These are phyloP conservation scores for Podospora bellae-mahoneyi DNA, from an alignment of 495 filamentous ascomycete species.

Conservation along the genomic window DNA sequence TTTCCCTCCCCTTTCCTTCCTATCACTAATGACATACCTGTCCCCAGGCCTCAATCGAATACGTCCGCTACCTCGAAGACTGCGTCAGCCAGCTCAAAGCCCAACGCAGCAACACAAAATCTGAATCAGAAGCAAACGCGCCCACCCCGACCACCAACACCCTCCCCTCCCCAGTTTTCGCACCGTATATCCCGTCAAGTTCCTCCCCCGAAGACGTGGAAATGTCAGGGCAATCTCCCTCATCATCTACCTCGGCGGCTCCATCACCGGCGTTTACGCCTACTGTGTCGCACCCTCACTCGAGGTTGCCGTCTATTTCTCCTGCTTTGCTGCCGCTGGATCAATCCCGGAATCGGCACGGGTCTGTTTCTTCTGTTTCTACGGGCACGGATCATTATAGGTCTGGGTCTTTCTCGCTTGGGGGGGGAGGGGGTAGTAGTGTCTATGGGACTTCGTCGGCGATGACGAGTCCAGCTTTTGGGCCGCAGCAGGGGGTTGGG, in stretches of 20 bases:
- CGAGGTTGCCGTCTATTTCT: conserved; percentile 41
- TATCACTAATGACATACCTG: conserved; percentile 4
- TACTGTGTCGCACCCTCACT: conserved; percentile 33
- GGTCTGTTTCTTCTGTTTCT: conserved; percentile 46
- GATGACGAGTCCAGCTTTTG: conserved; percentile 47
- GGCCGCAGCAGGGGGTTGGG: conserved; percentile 34
- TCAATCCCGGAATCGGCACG: conserved; percentile 34
- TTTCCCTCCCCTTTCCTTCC: not conserved
- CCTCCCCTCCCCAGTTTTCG: not conserved
- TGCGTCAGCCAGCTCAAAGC: conserved; percentile 81
- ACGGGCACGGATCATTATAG: conserved; percentile 15
- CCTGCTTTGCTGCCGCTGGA: conserved; percentile 47
- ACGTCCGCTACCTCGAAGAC: conserved; percentile 88
- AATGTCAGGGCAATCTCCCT: conserved; percentile 36
- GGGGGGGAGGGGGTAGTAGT: not conserved
- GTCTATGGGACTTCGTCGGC: conserved; percentile 26
- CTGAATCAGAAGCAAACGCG: conserved; percentile 13
- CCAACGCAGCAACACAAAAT: conserved; percentile 36
- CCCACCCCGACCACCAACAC: conserved; percentile 17
- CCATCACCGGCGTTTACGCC: conserved; percentile 37
- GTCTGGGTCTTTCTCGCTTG: not conserved
- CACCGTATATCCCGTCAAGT: conserved; percentile 19
- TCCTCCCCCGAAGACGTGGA: conserved; percentile 44
- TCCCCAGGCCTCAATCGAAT: conserved; percentile 86
- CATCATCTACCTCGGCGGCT: conserved; percentile 32